These are phyloP conservation scores for Dioscorea cayenensis DNA, from an alignment of 116 monocot species.

Conservation along the genomic window DNA sequence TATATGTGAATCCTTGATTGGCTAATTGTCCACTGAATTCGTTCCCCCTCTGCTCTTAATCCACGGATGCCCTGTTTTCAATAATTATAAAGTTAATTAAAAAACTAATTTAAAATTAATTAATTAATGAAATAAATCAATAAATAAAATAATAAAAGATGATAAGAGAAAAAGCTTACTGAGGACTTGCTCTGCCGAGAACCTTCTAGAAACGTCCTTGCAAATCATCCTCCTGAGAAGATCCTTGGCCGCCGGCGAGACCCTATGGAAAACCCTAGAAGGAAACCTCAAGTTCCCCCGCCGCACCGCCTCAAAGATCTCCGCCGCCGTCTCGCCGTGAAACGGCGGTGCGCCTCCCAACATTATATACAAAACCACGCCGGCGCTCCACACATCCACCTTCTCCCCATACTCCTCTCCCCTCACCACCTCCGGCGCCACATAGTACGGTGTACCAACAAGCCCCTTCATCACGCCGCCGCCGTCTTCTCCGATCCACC, in stretches of 20 bases:
- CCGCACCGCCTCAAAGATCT: slow-evolving; percentile 67
- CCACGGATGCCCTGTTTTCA: background rate
- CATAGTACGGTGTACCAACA: too few relatives aligned
- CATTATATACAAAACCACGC: slow-evolving; percentile 79
- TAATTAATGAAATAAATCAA: background rate
- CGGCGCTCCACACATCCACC: slow-evolving; percentile 85
- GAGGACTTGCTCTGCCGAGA: slow-evolving; percentile 85
- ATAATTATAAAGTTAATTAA: background rate
- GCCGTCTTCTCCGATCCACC: slow-evolving; percentile 35
- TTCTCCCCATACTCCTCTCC: slow-evolving; percentile 73
- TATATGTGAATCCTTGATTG: too few relatives aligned
- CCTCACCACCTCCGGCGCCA: too few relatives aligned
- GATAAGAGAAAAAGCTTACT: slow-evolving; percentile 29
- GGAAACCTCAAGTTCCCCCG: slow-evolving; percentile 71
- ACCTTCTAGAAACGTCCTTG: slow-evolving; percentile 51
- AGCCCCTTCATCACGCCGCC: slow-evolving; percentile 44
- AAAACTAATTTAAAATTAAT: background rate
- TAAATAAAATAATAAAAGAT: background rate
- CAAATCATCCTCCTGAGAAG: slow-evolving; percentile 69
- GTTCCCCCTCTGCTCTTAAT: background rate
- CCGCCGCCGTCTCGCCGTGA: slow-evolving; percentile 58
- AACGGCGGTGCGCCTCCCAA: slow-evolving; percentile 66
- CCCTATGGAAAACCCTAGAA: slow-evolving; percentile 28
- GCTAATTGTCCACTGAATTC: background rate
- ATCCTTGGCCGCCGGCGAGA: slow-evolving; percentile 73